Base-by-base conservation (phyloP, 805 yeast genomes). In the Priceomyces melissophilus region DNA sequence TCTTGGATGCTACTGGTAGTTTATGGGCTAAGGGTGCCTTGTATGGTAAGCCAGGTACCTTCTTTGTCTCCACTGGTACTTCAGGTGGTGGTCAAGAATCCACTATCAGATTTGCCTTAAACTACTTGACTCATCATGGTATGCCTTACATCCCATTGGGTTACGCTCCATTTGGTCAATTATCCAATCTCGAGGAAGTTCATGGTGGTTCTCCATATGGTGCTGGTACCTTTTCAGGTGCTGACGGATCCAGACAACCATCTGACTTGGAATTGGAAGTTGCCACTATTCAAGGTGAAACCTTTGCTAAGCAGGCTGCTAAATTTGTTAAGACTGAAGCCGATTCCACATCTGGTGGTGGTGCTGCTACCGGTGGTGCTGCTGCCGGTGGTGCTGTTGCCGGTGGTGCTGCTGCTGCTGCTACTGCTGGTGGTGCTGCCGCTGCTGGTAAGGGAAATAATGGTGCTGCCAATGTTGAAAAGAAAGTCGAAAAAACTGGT, bases 201-300 rank as follows among this genome's bases (percentile, higher is more conserved):
- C 95, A 84, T 58, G 95, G 95, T 49, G 86, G 85, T 41, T 77
- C 89, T 15, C 78, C 95, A 35, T 87, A 89, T 88, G 96, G 95
- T 60, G 84, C 95, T 27, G 95, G 95, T 51, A 67, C 86, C 30
- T 70, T 75, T 54, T 89, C 95, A 25, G 86, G 80, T 37, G 70
- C 75, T 38, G 91, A 84, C 57, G 95, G 95, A 38, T 76, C 85
- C 6, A 79, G 95, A 69, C 67, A 70, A 52, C 84, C 88, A 27
- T 53, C 81, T 32, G 73, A 67, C 13, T 66, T 83, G 43, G 96
- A 87, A 63, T 65, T 75, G 58, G 73, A 75, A 52, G 60, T 86
- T 44, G 91, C 88, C 17, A 56, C 58, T 36, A 66, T 65, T 44
- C 96, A 87, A 69, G 96, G 95, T 58, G 60, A 67, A 45, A 58